phyloP scores from a whole-genome alignment of 208 protist genomes.

The Porcisia hertigi region DNA sequence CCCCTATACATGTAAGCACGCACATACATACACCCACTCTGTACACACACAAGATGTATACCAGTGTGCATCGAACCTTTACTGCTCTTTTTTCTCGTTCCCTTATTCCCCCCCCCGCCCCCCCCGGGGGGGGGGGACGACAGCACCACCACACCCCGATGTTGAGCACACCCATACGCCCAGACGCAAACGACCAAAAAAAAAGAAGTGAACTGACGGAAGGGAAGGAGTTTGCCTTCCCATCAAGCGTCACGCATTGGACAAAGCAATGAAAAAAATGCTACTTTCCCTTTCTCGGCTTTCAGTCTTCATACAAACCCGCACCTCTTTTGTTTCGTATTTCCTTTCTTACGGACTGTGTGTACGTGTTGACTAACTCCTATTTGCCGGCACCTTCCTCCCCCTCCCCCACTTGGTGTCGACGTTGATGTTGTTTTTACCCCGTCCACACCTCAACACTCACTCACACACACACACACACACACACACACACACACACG shows the following conservation, averaged over 20 bases:
- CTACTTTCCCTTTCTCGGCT: not conserved
- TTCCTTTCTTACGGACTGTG: conserved; percentile 5
- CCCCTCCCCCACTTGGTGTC: not conserved
- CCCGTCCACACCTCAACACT: not conserved
- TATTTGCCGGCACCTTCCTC: not conserved
- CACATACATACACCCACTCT: not conserved
- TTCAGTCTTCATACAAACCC: not conserved
- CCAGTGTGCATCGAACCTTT: not conserved
- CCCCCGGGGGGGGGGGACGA: no score
- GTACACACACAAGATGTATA: no score
- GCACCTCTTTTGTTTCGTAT: not conserved
- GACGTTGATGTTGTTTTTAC: not conserved
- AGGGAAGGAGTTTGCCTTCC: not conserved
- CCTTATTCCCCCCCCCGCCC: not conserved
- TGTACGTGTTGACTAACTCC: not conserved
- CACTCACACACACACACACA: not conserved
- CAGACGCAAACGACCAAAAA: not conserved
- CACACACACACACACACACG: not conserved
- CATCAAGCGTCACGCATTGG: not conserved
- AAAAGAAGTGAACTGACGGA: not conserved
- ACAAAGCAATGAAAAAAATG: not conserved
- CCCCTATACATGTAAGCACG: no score
- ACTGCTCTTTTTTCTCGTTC: not conserved
- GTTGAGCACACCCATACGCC: not conserved
- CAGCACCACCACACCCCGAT: not conserved